Conservation (phyloP, 2,329 filamentous ascomycete genomes). For the Simplicillium sp. region DNA sequence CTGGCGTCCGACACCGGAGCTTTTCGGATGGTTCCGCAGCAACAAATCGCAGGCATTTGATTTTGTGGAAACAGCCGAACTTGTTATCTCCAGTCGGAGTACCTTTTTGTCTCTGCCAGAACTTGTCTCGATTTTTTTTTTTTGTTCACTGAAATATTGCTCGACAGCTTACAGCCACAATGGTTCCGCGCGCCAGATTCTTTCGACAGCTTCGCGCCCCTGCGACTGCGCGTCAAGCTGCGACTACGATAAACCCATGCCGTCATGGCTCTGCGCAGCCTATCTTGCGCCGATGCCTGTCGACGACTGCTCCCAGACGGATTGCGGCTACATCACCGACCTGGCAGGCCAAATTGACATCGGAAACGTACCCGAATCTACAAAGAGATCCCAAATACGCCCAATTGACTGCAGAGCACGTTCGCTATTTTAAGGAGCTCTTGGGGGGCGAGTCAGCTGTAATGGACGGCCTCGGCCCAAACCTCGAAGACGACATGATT, state of each 20-base stretch:
- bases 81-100: no score
- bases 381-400: constrained; percentile 71
- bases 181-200: background rate
- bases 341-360: constrained; percentile 56
- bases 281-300: constrained; percentile 13
- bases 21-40: no score
- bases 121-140: no score
- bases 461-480: constrained; percentile 67
- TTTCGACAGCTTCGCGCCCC: background rate
- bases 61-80: no score
- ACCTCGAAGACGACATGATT: constrained; percentile 71
- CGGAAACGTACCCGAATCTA: constrained; percentile 76
- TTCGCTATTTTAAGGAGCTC: constrained; percentile 72
- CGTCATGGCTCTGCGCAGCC: background rate
- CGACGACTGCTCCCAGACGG: constrained; percentile 18
- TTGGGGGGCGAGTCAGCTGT: constrained; percentile 71
- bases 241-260: no score
- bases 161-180: background rate
- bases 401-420: constrained; percentile 66
- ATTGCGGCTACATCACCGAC: constrained; percentile 14
- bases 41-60: no score
- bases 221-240: background rate
- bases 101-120: no score
- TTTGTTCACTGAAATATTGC: no score
- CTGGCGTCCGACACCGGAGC: background rate